Percentiles rank a stretch among this genome's conserved stretches.
Conservation (phyloP, 2,329 filamentous ascomycete species). For the Penicillium sp. region DNA sequence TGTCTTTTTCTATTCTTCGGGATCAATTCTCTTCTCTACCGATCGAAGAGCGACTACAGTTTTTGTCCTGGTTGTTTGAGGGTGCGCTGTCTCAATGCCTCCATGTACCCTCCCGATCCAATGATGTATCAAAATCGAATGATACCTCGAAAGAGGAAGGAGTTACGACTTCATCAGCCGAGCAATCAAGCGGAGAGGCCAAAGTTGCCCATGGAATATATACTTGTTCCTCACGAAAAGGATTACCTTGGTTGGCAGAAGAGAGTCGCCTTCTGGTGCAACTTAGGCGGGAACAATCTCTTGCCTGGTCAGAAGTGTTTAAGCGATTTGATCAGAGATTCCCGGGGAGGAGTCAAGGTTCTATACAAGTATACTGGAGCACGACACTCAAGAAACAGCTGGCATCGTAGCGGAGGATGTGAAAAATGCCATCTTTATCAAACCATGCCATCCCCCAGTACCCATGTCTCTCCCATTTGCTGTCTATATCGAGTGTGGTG, state of each 20-base stretch:
- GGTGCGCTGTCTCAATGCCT: conserved; percentile 4
- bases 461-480: conserved; percentile 1
- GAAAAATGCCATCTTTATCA: conserved; percentile 1
- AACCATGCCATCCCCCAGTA: conserved; percentile 2
- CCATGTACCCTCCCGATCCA: background rate
- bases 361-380: conserved; percentile 14
- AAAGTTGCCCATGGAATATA: background rate
- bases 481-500: conserved; percentile 1
- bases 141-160: background rate
- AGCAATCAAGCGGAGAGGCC: conserved; percentile 1
- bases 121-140: conserved; percentile 1
- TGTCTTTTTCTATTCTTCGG: conserved; percentile 4
- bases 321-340: conserved; percentile 4
- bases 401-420: background rate
- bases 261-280: conserved; percentile 2
- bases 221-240: conserved; percentile 1
- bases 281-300: conserved; percentile 1
- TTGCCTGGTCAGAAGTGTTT: conserved; percentile 1
- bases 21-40: conserved; percentile 7
- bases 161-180: conserved; percentile 1
- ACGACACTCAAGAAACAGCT: conserved; percentile 12
- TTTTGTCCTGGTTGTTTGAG: conserved; percentile 11
- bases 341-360: conserved; percentile 13
- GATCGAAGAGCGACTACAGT: conserved; percentile 8
- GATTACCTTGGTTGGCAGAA: background rate